Evolutionary conservation across 139 green algal species (phyloP).

Genomic region (Chlorella sorokiniana): DNA sequence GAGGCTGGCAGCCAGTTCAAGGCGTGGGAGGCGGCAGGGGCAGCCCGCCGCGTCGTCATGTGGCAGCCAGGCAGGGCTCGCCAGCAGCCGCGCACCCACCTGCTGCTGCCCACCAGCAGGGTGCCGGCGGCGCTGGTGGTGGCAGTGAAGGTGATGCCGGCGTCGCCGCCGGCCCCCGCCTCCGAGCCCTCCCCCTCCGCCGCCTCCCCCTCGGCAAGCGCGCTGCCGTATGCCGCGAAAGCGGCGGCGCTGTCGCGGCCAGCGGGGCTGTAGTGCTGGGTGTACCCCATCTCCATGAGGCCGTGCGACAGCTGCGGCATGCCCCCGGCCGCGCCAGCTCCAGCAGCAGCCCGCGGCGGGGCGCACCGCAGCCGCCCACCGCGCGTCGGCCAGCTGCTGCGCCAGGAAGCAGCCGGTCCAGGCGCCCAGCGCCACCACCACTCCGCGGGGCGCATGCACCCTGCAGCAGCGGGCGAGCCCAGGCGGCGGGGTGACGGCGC

Average conservation of each 20-base stretch:
- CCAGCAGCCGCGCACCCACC: not conserved
- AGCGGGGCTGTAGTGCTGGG: not conserved
- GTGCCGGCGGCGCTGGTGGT: constrained; percentile 63
- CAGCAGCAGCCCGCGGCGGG: constrained; percentile 68
- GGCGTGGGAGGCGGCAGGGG: not conserved
- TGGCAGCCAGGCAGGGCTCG: not conserved
- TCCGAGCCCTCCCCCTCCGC: not conserved
- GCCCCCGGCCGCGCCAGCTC: constrained; percentile 52
- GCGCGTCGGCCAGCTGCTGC: not conserved
- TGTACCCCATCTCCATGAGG: constrained; percentile 72
- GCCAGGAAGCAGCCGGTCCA: constrained; percentile 61
- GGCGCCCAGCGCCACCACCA: constrained; percentile 71
- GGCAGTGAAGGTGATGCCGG: constrained; percentile 81
- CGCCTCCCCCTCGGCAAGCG: not conserved
- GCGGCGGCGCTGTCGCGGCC: not conserved
- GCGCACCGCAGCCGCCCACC: constrained; percentile 59
- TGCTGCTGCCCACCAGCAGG: constrained; percentile 49
- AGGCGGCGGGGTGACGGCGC: not conserved
- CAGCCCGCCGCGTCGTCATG: too few relatives aligned
- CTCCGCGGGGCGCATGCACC: constrained; percentile 2
- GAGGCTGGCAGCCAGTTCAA: not conserved
- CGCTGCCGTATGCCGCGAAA: not conserved
- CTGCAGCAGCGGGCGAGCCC: not conserved
- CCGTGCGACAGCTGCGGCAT: constrained; percentile 58
- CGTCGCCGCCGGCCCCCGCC: too few relatives aligned